phyloP scores from a whole-genome alignment of 257 asterid genomes.

The Asclepias syriaca region DNA sequence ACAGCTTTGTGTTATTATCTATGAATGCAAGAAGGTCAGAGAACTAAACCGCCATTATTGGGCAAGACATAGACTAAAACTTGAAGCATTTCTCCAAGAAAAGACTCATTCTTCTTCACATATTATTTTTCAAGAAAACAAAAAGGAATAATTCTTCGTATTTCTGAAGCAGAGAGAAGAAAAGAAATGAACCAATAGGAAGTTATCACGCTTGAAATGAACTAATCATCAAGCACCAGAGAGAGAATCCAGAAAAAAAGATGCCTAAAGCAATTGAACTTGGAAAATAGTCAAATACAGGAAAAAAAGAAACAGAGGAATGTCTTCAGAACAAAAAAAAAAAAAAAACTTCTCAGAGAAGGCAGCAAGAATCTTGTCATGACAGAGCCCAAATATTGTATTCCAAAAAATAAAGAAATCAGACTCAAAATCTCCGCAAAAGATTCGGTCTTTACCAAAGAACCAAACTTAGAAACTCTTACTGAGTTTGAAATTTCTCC shows the following conservation, averaged over 20 bases:
- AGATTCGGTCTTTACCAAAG: background rate
- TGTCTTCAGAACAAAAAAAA: background rate
- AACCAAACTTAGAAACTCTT: background rate
- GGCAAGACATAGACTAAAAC: background rate
- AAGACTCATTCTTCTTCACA: background rate
- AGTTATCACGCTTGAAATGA: background rate
- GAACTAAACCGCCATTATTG: background rate
- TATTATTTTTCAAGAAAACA: background rate
- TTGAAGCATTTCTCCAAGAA: background rate
- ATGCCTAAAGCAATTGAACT: constrained; percentile 1
- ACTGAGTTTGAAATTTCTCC: background rate
- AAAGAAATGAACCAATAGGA: background rate
- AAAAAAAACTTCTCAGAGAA: constrained; percentile 40
- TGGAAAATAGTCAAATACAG: constrained; percentile 6
- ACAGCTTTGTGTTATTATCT: constrained; percentile 9
- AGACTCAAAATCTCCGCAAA: constrained; percentile 3
- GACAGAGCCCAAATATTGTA: constrained; percentile 25
- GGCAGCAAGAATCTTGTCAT: constrained; percentile 39
- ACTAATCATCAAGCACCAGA: constrained; percentile 15
- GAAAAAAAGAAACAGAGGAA: constrained; percentile 25
- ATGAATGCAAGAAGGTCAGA: constrained; percentile 3
- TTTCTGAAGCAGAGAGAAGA: background rate
- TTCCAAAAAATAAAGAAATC: constrained; percentile 21
- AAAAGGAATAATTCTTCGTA: background rate
- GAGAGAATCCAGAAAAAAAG: constrained; percentile 14